Conservation (phyloP, 2,329 filamentous ascomycete species). For the Mariannaea elegans region DNA sequence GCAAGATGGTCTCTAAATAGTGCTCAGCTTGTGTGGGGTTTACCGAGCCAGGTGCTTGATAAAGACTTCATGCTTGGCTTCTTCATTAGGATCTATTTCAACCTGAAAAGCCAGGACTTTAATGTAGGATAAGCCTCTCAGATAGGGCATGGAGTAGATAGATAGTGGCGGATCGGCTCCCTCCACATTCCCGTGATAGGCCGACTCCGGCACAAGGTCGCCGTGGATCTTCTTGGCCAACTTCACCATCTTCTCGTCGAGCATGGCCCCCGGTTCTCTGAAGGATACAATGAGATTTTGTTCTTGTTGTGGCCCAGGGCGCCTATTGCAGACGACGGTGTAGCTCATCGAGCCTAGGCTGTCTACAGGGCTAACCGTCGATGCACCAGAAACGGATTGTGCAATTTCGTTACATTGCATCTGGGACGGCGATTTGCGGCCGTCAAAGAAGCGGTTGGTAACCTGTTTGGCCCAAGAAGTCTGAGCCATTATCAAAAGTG, state of each 20-base stretch:
- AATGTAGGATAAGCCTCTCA: conserved; percentile 37
- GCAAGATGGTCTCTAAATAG: conserved; percentile 11
- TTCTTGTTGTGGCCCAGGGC: conserved; percentile 19
- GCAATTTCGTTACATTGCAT: conserved; percentile 36
- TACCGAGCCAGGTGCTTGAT: conserved; percentile 28
- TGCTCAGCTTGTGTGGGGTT: neutral
- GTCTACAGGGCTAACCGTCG: conserved; percentile 32
- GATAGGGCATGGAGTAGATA: conserved; percentile 35
- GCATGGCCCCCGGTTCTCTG: conserved; percentile 21
- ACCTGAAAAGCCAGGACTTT: conserved; percentile 32
- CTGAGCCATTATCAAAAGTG: conserved; percentile 16
- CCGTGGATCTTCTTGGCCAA: conserved; percentile 39
- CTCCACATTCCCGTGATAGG: conserved; percentile 34
- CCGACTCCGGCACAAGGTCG: conserved; percentile 35
- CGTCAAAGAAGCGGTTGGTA: conserved; percentile 29
- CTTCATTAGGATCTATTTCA: conserved; percentile 29
- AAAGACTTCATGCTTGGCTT: conserved; percentile 26
- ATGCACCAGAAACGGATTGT: conserved; percentile 28
- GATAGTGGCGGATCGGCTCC: conserved; percentile 37
- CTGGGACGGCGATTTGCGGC: conserved; percentile 35
- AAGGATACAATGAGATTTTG: conserved; percentile 28
- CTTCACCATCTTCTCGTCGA: conserved; percentile 29
- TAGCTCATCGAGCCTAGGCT: conserved; percentile 42
- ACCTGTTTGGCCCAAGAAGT: conserved; percentile 23
- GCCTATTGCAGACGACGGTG: conserved; percentile 37